Percentiles rank a stretch among this genome's conserved stretches.
Conservation (phyloP, 225 moss, liverwort and hornwort species). For the Thuidium tamariscinum region DNA sequence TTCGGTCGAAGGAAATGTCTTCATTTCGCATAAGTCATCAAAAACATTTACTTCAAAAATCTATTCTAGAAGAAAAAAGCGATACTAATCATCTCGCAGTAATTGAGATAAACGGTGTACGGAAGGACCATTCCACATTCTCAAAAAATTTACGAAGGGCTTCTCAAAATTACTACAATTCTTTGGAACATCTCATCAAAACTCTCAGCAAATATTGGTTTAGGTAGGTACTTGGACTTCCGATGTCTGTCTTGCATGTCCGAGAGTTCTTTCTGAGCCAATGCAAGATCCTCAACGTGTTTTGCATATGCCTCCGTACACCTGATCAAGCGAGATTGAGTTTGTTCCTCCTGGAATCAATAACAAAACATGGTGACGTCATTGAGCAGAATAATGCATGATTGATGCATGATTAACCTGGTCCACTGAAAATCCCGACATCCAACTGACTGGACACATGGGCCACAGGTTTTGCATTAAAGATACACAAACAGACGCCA, state of each 20-base stretch:
- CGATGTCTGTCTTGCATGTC: conserved; percentile 95
- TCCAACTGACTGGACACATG: not conserved
- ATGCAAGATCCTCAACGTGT: conserved; percentile 59
- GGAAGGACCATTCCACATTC: not conserved
- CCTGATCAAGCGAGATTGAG: conserved; percentile 57
- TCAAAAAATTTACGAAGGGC: not conserved
- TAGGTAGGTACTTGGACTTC: conserved; percentile 61
- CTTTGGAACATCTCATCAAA: not conserved
- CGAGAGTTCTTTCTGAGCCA: conserved; percentile 51
- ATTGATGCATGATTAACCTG: not conserved
- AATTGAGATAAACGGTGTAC: not conserved
- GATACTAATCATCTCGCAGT: not conserved
- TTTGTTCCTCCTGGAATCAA: conserved; percentile 50
- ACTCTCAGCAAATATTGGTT: not conserved
- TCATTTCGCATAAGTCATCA: too few species aligned
- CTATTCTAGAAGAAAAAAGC: not conserved
- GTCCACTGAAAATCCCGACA: not conserved
- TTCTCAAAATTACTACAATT: not conserved
- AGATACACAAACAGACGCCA: not conserved
- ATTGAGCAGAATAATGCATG: not conserved
- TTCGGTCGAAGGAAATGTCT: not conserved
- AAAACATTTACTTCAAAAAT: not conserved
- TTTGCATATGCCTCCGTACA: conserved; percentile 57
- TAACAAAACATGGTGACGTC: not conserved
- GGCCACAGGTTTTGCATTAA: not conserved